Percentiles rank a stretch among this genome's conserved stretches.
These are phyloP conservation scores for Chaetomium tenue DNA, from an alignment of 495 filamentous ascomycete genomes.

Conservation along the genomic window DNA sequence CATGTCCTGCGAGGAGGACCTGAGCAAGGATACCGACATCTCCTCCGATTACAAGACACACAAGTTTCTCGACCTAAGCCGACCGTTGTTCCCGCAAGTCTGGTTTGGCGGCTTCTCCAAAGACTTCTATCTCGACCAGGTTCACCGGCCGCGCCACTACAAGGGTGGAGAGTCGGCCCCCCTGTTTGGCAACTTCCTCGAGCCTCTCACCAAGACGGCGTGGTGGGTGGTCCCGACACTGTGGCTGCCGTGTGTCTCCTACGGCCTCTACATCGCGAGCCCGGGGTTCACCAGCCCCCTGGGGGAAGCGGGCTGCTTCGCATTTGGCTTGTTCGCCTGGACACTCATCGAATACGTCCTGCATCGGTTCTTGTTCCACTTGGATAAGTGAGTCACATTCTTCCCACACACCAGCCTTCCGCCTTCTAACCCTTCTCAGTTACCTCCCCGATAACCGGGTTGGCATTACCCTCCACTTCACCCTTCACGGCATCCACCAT, in stretches of 20 bases:
- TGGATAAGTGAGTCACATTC: slow-evolving; percentile 70
- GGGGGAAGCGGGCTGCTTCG: slow-evolving; percentile 56
- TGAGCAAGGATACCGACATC: slow-evolving; percentile 80
- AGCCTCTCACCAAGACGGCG: slow-evolving; percentile 87
- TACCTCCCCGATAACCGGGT: slow-evolving; percentile 89
- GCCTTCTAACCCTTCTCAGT: slow-evolving; percentile 43
- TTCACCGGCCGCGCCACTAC: slow-evolving; percentile 94
- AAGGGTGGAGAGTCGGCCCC: slow-evolving; percentile 88
- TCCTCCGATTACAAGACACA: slow-evolving; percentile 72
- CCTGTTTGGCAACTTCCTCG: slow-evolving; percentile 95
- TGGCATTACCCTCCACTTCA: slow-evolving; percentile 84
- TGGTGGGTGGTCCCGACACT: slow-evolving; percentile 85
- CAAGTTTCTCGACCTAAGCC: slow-evolving; percentile 89
- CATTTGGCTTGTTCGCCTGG: slow-evolving; percentile 72
- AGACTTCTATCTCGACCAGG: slow-evolving; percentile 92
- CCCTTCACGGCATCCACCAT: slow-evolving; percentile 96
- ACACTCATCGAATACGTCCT: slow-evolving; percentile 85
- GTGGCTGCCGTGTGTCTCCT: slow-evolving; percentile 82
- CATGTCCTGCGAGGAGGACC: slow-evolving; percentile 80
- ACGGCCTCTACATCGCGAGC: slow-evolving; percentile 67
- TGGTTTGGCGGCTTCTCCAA: slow-evolving; percentile 87
- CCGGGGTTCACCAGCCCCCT: slow-evolving; percentile 49
- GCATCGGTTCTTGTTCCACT: slow-evolving; percentile 91
- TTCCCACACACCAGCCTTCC: background rate
- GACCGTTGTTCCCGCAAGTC: slow-evolving; percentile 83